Conservation (phyloP, 768 basidiomycete species). For the Leccinum subtestaceum region DNA sequence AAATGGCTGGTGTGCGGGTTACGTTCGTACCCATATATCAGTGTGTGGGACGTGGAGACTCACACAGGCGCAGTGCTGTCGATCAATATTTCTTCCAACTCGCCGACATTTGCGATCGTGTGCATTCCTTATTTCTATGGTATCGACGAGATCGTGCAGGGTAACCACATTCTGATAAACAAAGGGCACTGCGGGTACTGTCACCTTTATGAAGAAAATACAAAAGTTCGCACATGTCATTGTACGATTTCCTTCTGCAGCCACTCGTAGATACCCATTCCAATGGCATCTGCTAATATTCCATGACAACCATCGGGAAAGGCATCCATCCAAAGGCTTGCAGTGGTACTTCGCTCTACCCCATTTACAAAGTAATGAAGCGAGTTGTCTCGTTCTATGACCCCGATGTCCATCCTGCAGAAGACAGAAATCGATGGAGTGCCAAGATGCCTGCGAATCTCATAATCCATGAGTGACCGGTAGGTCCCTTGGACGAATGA, state of each 20-base stretch:
- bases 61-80: no score
- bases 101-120: no score
- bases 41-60: no score
- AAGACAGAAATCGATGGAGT: neutral
- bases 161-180: no score
- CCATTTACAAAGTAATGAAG: neutral
- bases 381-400: neutral
- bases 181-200: no score
- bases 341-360: neutral
- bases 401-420: neutral
- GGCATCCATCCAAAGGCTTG: neutral
- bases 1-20: no score
- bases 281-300: neutral
- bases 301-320: neutral
- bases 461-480: neutral
- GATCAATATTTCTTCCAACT: no score
- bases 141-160: no score
- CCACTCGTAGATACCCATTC: neutral
- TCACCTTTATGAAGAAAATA: no score
- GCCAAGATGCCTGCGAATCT: neutral
- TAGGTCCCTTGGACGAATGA: neutral
- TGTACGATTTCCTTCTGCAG: neutral
- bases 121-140: no score
- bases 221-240: no score
- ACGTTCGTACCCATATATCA: no score